These are phyloP conservation scores for Phytophthora uliginosa DNA, from an alignment of 352 stramenopile species.

Conservation along the genomic window DNA sequence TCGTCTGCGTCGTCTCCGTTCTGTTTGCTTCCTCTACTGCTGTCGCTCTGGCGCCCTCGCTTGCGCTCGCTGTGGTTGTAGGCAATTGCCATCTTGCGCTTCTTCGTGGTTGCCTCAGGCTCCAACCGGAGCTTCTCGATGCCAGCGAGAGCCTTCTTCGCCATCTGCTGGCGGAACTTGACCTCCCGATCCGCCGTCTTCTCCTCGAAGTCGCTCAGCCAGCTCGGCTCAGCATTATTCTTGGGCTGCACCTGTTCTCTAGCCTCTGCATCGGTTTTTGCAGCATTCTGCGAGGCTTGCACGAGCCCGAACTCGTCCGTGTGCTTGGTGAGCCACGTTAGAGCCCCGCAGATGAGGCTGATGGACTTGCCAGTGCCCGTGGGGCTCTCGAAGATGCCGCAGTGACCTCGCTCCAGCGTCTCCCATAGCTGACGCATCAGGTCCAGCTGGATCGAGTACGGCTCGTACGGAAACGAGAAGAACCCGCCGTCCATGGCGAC, in stretches of 20 bases:
- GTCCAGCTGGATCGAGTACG: slow-evolving; percentile 92
- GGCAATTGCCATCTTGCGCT: slow-evolving; percentile 72
- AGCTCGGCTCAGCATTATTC: slow-evolving; percentile 56
- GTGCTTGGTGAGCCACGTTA: slow-evolving; percentile 86
- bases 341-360: slow-evolving; percentile 90
- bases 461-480: slow-evolving; percentile 92
- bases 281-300: slow-evolving; percentile 11
- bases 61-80: slow-evolving; percentile 80
- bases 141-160: slow-evolving; percentile 54
- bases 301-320: slow-evolving; percentile 83
- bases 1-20: slow-evolving; percentile 48
- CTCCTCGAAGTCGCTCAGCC: slow-evolving; percentile 70
- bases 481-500: slow-evolving; percentile 59
- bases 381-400: slow-evolving; percentile 94
- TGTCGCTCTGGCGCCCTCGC: slow-evolving; percentile 25
- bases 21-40: slow-evolving; percentile 17
- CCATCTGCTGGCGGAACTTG: slow-evolving; percentile 56
- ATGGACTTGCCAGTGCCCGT: slow-evolving; percentile 95
- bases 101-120: slow-evolving; percentile 61
- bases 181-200: slow-evolving; percentile 52
- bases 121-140: slow-evolving; percentile 68
- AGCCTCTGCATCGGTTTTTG: slow-evolving; percentile 5
- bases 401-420: slow-evolving; percentile 82
- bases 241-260: slow-evolving; percentile 6
- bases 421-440: slow-evolving; percentile 91